Base-by-base conservation (phyloP, 2,329 filamentous ascomycete species). In the Sclerotinia sclerotiorum region DNA sequence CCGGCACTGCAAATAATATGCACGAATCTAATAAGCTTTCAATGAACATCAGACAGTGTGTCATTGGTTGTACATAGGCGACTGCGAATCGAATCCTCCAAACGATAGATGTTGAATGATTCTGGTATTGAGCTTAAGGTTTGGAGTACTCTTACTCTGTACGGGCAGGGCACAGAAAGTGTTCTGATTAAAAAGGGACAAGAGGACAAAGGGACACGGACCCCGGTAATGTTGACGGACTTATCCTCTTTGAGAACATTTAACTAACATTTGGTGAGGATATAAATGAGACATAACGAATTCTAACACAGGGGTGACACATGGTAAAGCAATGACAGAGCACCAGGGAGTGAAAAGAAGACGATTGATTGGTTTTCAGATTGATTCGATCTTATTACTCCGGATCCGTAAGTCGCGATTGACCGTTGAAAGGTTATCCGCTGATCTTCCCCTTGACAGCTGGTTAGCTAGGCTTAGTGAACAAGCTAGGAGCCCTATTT, bases 1-100 rank as follows among this genome's bases (percentile, higher is more conserved):
- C 27, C 54, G 55, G 63, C 66, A 57, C 48, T 65, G 49, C 48
- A 63, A 39, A 63, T 42, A 29, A 48, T 46, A 68, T 68, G 49
- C 35, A 58, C 58, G 56, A 21, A 66, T 64, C 42, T 42, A 48
- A 44, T 42, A 17, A 44, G 27, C 11, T 51, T 60, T 32, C 65
- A 46, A 67, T 44, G 32, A 44, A 52, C 52, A 32, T 44, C 55
- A 66, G 51, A 65, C 63, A 65, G 42, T 49, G 29, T 51, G 32
- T 24, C 35, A 66, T 35, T 61, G 58, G 58, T 61, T 35, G 60
- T 39, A 62, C 60, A 62, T 62, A 27, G 29, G n/a, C 46, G 58
- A 62, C 46, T 46, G 39, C 56, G 56, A 46, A 29, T 24, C 58
- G 58, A 49, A 61, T 61, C 27, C 44, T 57, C 32, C 13, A 57